phyloP scores from a whole-genome alignment of 1,139 yeast species.

The Arxiozyma heterogenica region DNA sequence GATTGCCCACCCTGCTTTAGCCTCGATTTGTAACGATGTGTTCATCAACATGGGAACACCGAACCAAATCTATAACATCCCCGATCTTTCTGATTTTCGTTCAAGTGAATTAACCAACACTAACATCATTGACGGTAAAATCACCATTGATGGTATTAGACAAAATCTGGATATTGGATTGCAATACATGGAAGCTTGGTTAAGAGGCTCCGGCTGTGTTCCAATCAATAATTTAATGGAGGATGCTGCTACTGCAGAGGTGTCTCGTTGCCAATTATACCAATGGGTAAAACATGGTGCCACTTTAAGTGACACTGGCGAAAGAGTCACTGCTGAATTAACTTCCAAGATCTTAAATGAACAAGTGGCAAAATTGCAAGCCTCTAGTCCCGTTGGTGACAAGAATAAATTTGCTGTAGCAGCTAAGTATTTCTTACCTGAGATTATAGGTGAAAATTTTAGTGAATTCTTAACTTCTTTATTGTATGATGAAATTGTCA shows the following conservation, averaged over 20 bases:
- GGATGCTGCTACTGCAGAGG: conserved; percentile 85
- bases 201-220: conserved; percentile 74
- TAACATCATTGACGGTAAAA: conserved; percentile 47
- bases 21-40: conserved; percentile 63
- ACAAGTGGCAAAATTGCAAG: conserved; percentile 47
- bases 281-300: conserved; percentile 77
- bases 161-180: conserved; percentile 66
- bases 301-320: conserved; percentile 48
- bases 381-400: conserved; percentile 34
- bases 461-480: conserved; percentile 68
- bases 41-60: conserved; percentile 77
- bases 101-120: conserved; percentile 58
- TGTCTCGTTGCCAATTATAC: conserved; percentile 70
- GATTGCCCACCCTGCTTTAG: conserved; percentile 82
- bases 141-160: conserved; percentile 60
- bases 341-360: conserved; percentile 50
- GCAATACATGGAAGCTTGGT: conserved; percentile 79
- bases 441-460: conserved; percentile 59
- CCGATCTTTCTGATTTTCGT: conserved; percentile 25
- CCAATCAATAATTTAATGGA: conserved; percentile 82
- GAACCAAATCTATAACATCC: conserved; percentile 55
- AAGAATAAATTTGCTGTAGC: conserved; percentile 47
- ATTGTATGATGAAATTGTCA: conserved; percentile 61
- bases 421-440: conserved; percentile 51
- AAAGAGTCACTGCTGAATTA: conserved; percentile 48